Evolutionary conservation across 2,329 filamentous ascomycete species (phyloP), one percentile per base, ranked within the genome.

Genomic region (Colletotrichum godetiae): DNA sequence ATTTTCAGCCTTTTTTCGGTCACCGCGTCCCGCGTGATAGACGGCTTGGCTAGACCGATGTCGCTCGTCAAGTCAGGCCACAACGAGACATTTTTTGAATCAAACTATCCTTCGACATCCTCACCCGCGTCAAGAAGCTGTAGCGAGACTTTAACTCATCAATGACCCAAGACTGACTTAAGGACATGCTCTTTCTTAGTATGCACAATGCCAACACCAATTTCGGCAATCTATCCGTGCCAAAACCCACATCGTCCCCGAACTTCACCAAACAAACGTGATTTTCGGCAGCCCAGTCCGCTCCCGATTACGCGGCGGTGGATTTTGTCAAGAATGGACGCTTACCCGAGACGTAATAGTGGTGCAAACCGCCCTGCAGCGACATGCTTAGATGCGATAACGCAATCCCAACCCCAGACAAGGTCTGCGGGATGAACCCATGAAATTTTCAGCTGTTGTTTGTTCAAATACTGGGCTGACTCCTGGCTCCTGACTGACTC

Each of bases 221-320:
- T 71, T 61, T 71, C 71, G 71, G 71, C 71, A 70, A 73, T 71
- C 71, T 73, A 71, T 53, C 71, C 67, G 71, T 60, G n/a, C 37
- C 11, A 57, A 63, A 65, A 55, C 61, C 71, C 56, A 61, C 67
- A 60, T 65, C 56, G 49, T 61, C 71, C 67, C 71, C 60, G 22
- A 73, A 71, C 67, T 35, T 73, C 71, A 57, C 60, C 49, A 71
- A 61, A 58, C 56, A 60, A 53, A 73, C 60, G 56, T 73, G 67
- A 73, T 33, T 73, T 61, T 66, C 46, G 49, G 24, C 56, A 55
- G 29, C 70, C 69, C 62, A 65, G 67, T 68, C 55, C 55, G 71
- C n/a, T 73, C 60, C 60, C 60, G 67, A 66, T 62, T 71, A 73
- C 67, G 67, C 61, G 61, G 67, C 71, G n/a, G 71, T 71, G 71